Percentiles rank a stretch among this genome's conserved stretches.
These are phyloP conservation scores for Xylaria flabelliformis DNA, from an alignment of 495 filamentous ascomycete genomes.

Conservation along the genomic window DNA sequence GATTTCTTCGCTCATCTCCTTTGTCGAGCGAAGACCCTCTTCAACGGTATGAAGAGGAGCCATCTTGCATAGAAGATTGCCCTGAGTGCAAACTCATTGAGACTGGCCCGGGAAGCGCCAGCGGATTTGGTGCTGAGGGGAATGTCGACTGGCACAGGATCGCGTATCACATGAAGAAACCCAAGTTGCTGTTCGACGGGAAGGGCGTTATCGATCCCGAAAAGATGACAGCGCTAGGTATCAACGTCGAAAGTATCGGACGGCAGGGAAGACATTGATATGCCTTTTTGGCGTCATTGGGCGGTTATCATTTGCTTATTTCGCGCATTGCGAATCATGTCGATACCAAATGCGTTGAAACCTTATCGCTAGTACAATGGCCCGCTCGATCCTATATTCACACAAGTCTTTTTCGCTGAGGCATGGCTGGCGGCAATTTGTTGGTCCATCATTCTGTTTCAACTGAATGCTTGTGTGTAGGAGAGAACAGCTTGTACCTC, in stretches of 20 bases:
- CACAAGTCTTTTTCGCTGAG: neutral
- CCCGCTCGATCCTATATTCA: neutral
- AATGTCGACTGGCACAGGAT: slow-evolving; percentile 39
- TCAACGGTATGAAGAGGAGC: slow-evolving; percentile 41
- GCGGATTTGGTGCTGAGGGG: slow-evolving; percentile 27
- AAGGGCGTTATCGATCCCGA: slow-evolving; percentile 64
- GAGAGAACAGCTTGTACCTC: neutral
- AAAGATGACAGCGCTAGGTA: slow-evolving; percentile 63
- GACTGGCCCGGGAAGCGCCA: slow-evolving; percentile 30
- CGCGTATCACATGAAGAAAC: slow-evolving; percentile 64
- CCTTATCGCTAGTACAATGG: neutral
- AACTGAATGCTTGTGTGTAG: neutral
- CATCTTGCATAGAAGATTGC: slow-evolving; percentile 42
- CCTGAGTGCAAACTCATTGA: slow-evolving; percentile 45
- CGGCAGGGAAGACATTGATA: slow-evolving; percentile 27
- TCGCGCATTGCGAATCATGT: neutral
- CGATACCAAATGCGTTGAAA: neutral
- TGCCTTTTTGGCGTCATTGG: neutral
- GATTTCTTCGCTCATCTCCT: neutral
- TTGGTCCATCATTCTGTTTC: neutral
- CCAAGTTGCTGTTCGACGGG: slow-evolving; percentile 76
- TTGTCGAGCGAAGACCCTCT: slow-evolving; percentile 33
- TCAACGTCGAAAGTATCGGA: slow-evolving; percentile 61
- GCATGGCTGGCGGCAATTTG: neutral
- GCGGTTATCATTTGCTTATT: neutral